These are phyloP conservation scores for Aspergillus ochraceoroseus DNA, from an alignment of 2,329 filamentous ascomycete genomes.

Conservation along the genomic window DNA sequence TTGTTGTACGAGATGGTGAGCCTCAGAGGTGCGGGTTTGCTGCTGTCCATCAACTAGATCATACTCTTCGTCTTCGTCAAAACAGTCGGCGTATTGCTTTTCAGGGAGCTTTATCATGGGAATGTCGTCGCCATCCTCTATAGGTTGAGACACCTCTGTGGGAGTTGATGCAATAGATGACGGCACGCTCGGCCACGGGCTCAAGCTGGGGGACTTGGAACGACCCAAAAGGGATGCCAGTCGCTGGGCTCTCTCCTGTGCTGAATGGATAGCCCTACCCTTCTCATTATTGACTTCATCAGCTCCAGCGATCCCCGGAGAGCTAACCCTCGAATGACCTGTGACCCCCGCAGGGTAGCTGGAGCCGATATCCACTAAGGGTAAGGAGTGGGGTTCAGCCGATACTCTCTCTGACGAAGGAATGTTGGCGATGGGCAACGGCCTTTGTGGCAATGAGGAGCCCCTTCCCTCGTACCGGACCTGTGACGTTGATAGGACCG, in stretches of 20 bases:
- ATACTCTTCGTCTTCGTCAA: constrained; percentile 34
- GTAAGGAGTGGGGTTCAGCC: constrained; percentile 20
- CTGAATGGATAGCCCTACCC: constrained; percentile 32
- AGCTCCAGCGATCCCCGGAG: constrained; percentile 18
- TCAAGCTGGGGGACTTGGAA: constrained; percentile 30
- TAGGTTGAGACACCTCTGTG: constrained; percentile 24
- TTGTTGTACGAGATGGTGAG: constrained; percentile 33
- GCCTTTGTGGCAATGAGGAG: constrained; percentile 29
- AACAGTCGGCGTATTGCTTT: constrained; percentile 30
- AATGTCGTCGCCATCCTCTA: constrained; percentile 34
- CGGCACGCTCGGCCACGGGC: constrained; percentile 26
- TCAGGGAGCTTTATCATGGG: constrained; percentile 34
- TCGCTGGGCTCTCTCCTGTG: constrained; percentile 34
- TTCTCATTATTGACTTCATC: constrained; percentile 36
- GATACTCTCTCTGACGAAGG: constrained; percentile 29
- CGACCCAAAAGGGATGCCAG: constrained; percentile 34
- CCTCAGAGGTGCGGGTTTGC: constrained; percentile 30
- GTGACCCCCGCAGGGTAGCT: constrained; percentile 29
- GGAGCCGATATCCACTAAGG: constrained; percentile 27
- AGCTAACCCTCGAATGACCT: constrained; percentile 25
- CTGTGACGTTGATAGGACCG: constrained; percentile 26
- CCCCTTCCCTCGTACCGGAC: constrained; percentile 31
- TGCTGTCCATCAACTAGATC: constrained; percentile 25
- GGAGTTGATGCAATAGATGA: constrained; percentile 32
- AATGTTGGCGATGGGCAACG: constrained; percentile 37